Conservation (phyloP, 345 rosid species). For the Orychophragmus violaceus region DNA sequence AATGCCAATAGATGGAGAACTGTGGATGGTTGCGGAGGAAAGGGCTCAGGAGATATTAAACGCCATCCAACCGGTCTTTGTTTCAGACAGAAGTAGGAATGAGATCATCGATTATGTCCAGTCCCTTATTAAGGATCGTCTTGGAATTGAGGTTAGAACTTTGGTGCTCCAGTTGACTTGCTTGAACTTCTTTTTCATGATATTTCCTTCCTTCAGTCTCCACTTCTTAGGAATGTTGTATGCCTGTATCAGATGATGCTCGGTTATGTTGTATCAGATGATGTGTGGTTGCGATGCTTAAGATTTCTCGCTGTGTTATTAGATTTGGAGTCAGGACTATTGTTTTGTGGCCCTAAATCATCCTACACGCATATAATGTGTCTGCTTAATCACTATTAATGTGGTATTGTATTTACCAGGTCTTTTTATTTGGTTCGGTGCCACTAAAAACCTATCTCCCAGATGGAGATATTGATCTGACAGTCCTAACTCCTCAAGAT, state of each 20-base stretch:
- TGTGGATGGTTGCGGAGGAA: slow-evolving; percentile 68
- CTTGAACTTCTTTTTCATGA: neutral
- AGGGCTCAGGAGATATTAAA: slow-evolving; percentile 66
- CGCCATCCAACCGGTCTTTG: slow-evolving; percentile 49
- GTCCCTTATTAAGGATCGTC: slow-evolving; percentile 41
- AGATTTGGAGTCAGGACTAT: neutral
- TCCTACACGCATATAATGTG: neutral
- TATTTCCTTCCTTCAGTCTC: neutral
- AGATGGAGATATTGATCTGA: slow-evolving; percentile 94
- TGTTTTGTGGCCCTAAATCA: neutral
- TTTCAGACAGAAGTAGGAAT: slow-evolving; percentile 56
- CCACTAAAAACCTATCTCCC: slow-evolving; percentile 86
- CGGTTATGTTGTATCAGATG: neutral
- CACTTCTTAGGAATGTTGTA: neutral
- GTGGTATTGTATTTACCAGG: slow-evolving; percentile 35
- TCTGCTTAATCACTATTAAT: neutral
- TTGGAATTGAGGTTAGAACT: slow-evolving; percentile 61
- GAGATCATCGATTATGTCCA: slow-evolving; percentile 48
- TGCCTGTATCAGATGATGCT: neutral
- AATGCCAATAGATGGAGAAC: slow-evolving; percentile 39
- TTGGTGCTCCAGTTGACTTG: neutral
- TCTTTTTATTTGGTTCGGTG: slow-evolving; percentile 66
- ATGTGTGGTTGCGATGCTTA: neutral
- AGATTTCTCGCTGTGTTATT: neutral
- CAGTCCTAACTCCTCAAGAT: slow-evolving; percentile 45